A percentile compares a stretch with the other conserved stretches of the same genome.
phyloP scores from a whole-genome alignment of 345 rosid species.

The Odontarrhena argentea region DNA sequence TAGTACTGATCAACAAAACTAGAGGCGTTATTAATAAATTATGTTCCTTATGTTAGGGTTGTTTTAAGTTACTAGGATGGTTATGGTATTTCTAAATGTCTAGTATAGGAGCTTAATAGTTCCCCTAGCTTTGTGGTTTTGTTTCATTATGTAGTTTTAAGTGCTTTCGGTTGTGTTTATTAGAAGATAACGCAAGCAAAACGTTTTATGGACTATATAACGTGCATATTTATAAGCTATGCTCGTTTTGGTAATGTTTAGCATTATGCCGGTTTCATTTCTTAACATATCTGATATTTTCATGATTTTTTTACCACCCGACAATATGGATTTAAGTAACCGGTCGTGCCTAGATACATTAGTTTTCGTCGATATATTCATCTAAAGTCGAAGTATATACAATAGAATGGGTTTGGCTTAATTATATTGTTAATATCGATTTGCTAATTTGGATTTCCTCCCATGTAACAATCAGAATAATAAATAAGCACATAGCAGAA shows the following conservation, averaged over 20 bases:
- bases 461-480: neutral
- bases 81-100: conserved; percentile 23
- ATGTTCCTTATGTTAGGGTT: conserved; percentile 29
- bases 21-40: conserved; percentile 12
- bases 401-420: neutral
- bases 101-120: conserved; percentile 15
- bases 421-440: neutral
- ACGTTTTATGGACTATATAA: conserved; percentile 18
- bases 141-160: conserved; percentile 10
- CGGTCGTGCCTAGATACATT: neutral
- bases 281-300: conserved; percentile 2
- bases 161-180: conserved; percentile 4
- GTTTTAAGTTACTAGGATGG: neutral
- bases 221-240: conserved; percentile 23
- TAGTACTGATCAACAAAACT: conserved; percentile 30
- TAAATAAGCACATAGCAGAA: neutral
- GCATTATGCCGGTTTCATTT: neutral
- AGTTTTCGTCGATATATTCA: conserved; percentile 11
- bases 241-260: conserved; percentile 24
- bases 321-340: conserved; percentile 14
- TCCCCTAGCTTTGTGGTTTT: conserved; percentile 11
- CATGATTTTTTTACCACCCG: conserved; percentile 3
- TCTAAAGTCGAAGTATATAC: neutral
- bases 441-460: neutral
- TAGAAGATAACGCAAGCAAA: neutral